Percentiles rank a stretch among this genome's conserved stretches.
phyloP scores from a whole-genome alignment of 2,329 filamentous ascomycete species.

The Alternaria burnsii region DNA sequence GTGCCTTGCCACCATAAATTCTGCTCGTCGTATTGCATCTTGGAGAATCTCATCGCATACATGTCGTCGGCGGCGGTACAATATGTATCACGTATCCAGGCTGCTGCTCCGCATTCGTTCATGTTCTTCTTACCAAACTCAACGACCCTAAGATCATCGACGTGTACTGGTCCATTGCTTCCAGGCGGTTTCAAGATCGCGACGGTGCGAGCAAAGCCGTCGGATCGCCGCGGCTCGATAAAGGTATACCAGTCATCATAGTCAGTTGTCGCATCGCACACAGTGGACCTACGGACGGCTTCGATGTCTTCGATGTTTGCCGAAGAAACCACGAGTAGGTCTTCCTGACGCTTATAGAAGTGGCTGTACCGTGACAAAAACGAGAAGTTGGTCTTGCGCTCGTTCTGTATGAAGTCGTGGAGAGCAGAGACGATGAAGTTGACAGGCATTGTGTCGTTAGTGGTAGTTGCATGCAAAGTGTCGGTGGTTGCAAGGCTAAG shows the following conservation, averaged over 20 bases:
- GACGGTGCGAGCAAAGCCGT: conserved; percentile 5
- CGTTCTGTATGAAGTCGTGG: conserved; percentile 18
- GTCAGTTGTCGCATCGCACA: not conserved
- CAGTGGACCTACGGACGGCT: not conserved
- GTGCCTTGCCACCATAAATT: conserved; percentile 24
- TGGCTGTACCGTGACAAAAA: conserved; percentile 25
- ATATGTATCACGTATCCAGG: conserved; percentile 22
- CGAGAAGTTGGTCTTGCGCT: conserved; percentile 22
- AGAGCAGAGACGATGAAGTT: conserved; percentile 15
- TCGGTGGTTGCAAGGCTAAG: not conserved
- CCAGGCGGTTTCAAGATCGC: not conserved
- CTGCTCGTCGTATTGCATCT: conserved; percentile 23
- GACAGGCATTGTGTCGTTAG: not conserved
- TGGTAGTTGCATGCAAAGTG: not conserved
- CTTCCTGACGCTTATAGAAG: conserved; percentile 11
- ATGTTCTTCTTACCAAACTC: not conserved
- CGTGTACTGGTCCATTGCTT: not conserved
- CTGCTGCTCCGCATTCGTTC: not conserved
- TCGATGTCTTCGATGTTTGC: conserved; percentile 6
- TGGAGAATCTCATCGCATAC: conserved; percentile 12
- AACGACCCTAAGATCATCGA: conserved; percentile 4
- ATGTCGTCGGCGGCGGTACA: conserved; percentile 12
- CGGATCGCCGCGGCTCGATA: not conserved
- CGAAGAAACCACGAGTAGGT: conserved; percentile 14
- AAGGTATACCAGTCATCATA: conserved; percentile 18